Evolutionary conservation across 2,329 filamentous ascomycete genomes (phyloP).

Genomic region (Xylaria digitata): DNA sequence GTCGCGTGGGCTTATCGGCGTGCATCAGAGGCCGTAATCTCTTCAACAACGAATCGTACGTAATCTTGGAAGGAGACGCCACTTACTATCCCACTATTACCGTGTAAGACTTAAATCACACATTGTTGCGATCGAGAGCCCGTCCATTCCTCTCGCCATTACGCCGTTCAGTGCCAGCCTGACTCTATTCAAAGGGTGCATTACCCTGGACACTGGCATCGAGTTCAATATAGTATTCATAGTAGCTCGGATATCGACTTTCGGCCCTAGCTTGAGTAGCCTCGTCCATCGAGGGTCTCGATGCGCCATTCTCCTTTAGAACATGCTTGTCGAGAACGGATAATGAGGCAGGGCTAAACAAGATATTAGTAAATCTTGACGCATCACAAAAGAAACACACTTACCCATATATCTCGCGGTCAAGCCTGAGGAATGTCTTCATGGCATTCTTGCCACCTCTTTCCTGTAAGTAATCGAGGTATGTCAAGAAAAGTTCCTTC

Average conservation of each 20-base stretch:
- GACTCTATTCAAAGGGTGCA: conserved; percentile 62
- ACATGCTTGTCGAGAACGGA: conserved; percentile 53
- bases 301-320: conserved; percentile 60
- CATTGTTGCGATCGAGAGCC: background rate
- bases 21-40: conserved; percentile 21
- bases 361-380: conserved; percentile 32
- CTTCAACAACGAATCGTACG: background rate
- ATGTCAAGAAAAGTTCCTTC: conserved; percentile 79
- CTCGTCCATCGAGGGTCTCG: conserved; percentile 62
- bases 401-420: conserved; percentile 88
- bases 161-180: background rate
- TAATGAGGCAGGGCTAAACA: conserved; percentile 59
- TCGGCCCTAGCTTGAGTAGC: conserved; percentile 63
- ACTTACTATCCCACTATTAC: conserved; percentile 16
- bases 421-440: conserved; percentile 84
- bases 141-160: background rate
- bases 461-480: conserved; percentile 86
- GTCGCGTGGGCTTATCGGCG: conserved; percentile 8
- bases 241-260: conserved; percentile 62
- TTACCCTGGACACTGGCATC: conserved; percentile 61
- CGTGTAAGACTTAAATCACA: background rate
- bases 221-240: conserved; percentile 62
- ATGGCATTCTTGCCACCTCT: conserved; percentile 84
- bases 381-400: conserved; percentile 45
- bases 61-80: conserved; percentile 8